phyloP scores from a whole-genome alignment of 2,329 filamentous ascomycete genomes.

The Fusarium irregulare region DNA sequence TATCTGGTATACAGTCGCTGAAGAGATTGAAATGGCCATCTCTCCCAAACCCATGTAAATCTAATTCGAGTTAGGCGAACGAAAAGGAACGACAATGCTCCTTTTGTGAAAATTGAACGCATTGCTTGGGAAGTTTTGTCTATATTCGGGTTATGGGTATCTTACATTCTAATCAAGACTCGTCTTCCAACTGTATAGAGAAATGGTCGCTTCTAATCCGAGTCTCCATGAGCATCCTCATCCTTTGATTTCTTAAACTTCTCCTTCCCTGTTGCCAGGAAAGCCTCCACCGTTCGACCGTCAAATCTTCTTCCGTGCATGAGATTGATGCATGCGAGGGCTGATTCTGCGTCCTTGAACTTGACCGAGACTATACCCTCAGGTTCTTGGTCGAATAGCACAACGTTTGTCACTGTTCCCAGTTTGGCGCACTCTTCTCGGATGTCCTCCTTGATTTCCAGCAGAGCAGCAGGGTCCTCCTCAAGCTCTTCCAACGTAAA shows the following conservation, averaged over 20 bases:
- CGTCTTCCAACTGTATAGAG: conserved; percentile 4
- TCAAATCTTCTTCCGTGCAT: conserved; percentile 88
- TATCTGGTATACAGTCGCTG: conserved; percentile 71
- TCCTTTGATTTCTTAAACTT: conserved; percentile 77
- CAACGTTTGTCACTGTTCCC: conserved; percentile 89
- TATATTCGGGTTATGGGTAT: conserved; percentile 41
- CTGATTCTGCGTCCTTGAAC: conserved; percentile 78
- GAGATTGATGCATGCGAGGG: conserved; percentile 75
- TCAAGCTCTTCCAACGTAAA: conserved; percentile 88
- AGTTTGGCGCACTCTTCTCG: conserved; percentile 88
- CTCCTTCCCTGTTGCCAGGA: conserved; percentile 76
- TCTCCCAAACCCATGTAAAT: conserved; percentile 23
- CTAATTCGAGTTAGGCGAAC: conserved; percentile 3
- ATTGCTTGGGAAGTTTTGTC: conserved; percentile 11
- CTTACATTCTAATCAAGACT: conserved; percentile 41
- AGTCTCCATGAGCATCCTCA: conserved; percentile 59
- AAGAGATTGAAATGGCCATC: conserved; percentile 55
- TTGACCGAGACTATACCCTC: conserved; percentile 88
- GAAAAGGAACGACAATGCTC: background rate
- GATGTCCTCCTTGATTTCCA: conserved; percentile 96
- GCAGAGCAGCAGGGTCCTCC: conserved; percentile 82
- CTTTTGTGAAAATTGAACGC: background rate
- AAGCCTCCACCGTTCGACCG: conserved; percentile 76
- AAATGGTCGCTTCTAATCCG: conserved; percentile 41
- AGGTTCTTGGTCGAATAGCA: conserved; percentile 86